Base-by-base conservation (phyloP, 1,284 basidiomycete species). In the Lentinus polychrous region DNA sequence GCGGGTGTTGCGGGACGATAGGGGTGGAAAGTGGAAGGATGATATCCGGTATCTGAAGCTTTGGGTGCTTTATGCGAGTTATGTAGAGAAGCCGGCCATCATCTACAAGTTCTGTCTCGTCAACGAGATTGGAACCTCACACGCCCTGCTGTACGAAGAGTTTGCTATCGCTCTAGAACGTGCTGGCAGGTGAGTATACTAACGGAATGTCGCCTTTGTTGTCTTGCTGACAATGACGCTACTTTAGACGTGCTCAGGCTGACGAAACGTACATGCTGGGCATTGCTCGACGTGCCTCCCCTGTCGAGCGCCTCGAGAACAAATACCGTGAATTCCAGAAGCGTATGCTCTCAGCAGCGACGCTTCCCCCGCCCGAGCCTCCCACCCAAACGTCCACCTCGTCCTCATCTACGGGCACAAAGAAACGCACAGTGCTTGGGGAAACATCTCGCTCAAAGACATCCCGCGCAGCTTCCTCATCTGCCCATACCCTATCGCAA, bases 41-140 rank as follows among this genome's bases (percentile, higher is more conserved):
- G 93, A 97, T 60, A 62, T 88, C 46, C 80, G 91, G 37, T 96
- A 97, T 65, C 76, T 99, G 48, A 90, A 92, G 61, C 72, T 98
- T 18, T 99, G 95, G 95, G 75, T 91, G 27, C 77, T 93, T 46
- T 97, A 97, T 64, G 85, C 89, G 15, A 82, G 80, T 59, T 87
- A 86, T 55, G 86, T 92, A 37, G 83, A 83, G 67, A 79, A 73
- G 60, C 79, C 81, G 49, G 76, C 74, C 10, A 76, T 91, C 59
- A 83, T 94, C 55, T 94, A 86, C 73, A 75, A 81, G 56, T 96
- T 91, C 66, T 70, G 96, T 57, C 76, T 96, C 54, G 84, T 85
- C 1, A 92, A 94, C 57, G 89, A 95, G 55, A 89, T 98, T 56
- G 94, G 93, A 0, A 87, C 91, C 7, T 73, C 72, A 12, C 83